Evolutionary conservation across 768 basidiomycete genomes (phyloP), one percentile per base, ranked within the genome.

Genomic region (Termitomyces sp.): DNA sequence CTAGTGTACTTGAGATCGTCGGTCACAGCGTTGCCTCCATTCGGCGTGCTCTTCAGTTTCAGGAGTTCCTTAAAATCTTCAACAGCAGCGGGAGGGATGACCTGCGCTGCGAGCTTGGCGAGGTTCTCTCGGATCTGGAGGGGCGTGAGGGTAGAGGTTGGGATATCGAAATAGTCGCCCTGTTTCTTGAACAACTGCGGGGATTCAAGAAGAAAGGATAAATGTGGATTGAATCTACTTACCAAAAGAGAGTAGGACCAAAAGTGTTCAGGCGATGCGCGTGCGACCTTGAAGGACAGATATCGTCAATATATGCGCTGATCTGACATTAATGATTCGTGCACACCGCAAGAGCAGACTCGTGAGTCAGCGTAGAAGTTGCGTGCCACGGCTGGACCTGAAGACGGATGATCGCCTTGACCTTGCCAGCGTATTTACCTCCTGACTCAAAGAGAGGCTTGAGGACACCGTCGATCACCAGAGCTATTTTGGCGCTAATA

Each of bases 1-100:
- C 94, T 82, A n/a, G 84, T 88, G 70, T 94, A 93, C 75, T 96
- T 97, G 63, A 97, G 77, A 65, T 92, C 91, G 62, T 92, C 87
- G 0, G 92, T 93, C 28, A 93, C 89, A 3, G 78, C 87, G n/a
- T 83, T 83, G 0, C 94, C 94, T 12, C 91, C 92, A 66, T 97
- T 96, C 1, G 87, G 85, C 6, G 78, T 74, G 16, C 79, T 71
- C 70, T 89, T 89, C 24, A 88, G 76, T 38, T 75, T 79, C 36
- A 96, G 74, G 50, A 88, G 81, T 15, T 88, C 87, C 59, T 78
- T 81, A 69, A 95, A 81, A 28, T 79, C 75, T 2, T 76, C 79
- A 12, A 84, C 76, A 49, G 82, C 79, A 33, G 77, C 71, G 4
- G 79, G 68, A 22, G 83, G 81, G 46, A 90, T 77, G 24, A 89